phyloP scores from a whole-genome alignment of 2,329 filamentous ascomycete species.

The Zelopaecilomyces penicillatus region DNA sequence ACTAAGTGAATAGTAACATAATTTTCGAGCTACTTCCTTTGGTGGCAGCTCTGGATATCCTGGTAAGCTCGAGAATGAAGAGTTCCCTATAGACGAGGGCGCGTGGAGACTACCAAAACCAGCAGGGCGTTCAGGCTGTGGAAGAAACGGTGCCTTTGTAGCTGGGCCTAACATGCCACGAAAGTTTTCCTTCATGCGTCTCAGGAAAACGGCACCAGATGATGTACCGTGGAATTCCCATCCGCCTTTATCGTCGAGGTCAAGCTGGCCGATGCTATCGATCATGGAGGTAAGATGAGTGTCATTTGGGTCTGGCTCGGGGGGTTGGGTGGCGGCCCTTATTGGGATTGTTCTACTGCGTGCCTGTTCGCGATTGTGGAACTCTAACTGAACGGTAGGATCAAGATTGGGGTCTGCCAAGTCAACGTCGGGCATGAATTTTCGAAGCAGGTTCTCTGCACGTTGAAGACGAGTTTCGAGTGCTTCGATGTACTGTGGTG shows the following conservation, averaged over 20 bases:
- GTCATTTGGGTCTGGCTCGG: slow-evolving; percentile 45
- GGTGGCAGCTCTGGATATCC: slow-evolving; percentile 62
- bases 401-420: slow-evolving; percentile 80
- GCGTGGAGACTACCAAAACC: slow-evolving; percentile 58
- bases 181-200: slow-evolving; percentile 80
- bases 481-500: slow-evolving; percentile 87
- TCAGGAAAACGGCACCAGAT: slow-evolving; percentile 82
- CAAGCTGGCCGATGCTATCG: slow-evolving; percentile 80
- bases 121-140: slow-evolving; percentile 38
- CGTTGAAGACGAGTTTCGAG: slow-evolving; percentile 76
- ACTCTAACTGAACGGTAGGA: slow-evolving; percentile 63
- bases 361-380: slow-evolving; percentile 46
- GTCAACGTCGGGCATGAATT: slow-evolving; percentile 76
- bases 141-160: slow-evolving; percentile 50
- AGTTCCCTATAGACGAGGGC: slow-evolving; percentile 55
- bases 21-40: slow-evolving; percentile 42
- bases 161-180: slow-evolving; percentile 64
- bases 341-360: slow-evolving; percentile 22
- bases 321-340: slow-evolving; percentile 28
- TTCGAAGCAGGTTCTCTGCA: slow-evolving; percentile 69
- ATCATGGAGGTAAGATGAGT: slow-evolving; percentile 88
- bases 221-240: slow-evolving; percentile 96
- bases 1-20: slow-evolving; percentile 48
- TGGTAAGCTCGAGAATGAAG: slow-evolving; percentile 47
- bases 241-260: slow-evolving; percentile 82